Evolutionary conservation across 1,284 basidiomycete genomes (phyloP), one percentile per base, ranked within the genome.

Genomic region (Tilletia indica): DNA sequence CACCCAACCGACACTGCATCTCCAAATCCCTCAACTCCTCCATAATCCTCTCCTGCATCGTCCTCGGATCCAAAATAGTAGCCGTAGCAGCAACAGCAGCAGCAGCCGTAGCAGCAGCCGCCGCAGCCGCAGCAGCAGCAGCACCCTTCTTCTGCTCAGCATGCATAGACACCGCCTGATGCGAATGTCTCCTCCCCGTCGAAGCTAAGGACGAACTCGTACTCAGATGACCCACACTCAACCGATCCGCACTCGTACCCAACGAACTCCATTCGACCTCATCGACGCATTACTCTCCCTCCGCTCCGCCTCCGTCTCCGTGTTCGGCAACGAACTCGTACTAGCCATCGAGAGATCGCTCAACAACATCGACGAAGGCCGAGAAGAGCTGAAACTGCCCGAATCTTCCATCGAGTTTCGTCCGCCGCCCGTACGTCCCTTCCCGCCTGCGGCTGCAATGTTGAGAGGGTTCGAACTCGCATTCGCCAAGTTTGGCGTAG

Each of bases 31-130:
- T 45, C 25, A 82, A 67, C 68, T 82, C 77, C 61, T 79, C 73
- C 3, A 82, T 67, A 47, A 82, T 80, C 38, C 78, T 74, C 25
- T 78, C 71, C 42, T 76, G 78, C 12, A 79, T 79, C 3, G 77
- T 74, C 0, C 78, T 45, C 0, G 70, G 70, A 48, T 80, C 80
- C 34, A 78, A 31, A 25, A 71, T 58, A 3, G 68, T 67, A n/a
- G 68, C 38, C 36, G 42, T 67, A 36, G 61, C 21, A n/a, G 42
- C 47, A 11, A 48, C 54, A n/a, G 5, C 73, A 63, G 14, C 72
- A 54, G 11, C 42, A 5, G 34, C 34, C 12, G 19, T n/a, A 16
- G 12, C 68, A 8, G 19, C 68, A 4, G 49, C 21, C 8, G 67
- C 63, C 34, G 14, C 36, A 14, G 36, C 47, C 49, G 8, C 11